Conservation (phyloP, 1,284 basidiomycete species). For the Blastosporella zonata region DNA sequence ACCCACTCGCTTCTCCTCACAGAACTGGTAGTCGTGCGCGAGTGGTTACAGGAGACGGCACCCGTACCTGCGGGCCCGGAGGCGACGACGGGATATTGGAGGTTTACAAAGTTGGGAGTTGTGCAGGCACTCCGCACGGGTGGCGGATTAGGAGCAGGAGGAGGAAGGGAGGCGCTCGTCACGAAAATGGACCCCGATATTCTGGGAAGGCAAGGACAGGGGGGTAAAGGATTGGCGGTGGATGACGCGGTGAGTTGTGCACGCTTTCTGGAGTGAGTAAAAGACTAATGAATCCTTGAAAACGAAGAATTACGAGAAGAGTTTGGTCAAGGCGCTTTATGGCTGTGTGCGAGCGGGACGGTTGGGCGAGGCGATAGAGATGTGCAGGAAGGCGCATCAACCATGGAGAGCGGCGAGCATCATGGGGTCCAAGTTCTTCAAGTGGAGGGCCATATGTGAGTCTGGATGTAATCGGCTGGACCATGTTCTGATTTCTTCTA, state of each 20-base stretch:
- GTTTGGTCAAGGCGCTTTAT: conserved; percentile 71
- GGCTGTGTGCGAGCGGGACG: conserved; percentile 79
- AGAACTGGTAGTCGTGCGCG: conserved; percentile 74
- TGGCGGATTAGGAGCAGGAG: conserved; percentile 12
- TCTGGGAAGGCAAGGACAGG: conserved; percentile 41
- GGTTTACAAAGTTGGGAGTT: conserved; percentile 74
- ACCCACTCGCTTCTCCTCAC: conserved; percentile 54
- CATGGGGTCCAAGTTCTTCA: conserved; percentile 73
- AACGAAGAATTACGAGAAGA: conserved; percentile 72
- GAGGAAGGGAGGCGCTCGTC: conserved; percentile 51
- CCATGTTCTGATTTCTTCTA: neutral
- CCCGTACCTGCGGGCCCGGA: conserved; percentile 58
- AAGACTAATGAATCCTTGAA: neutral
- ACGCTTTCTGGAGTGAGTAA: neutral
- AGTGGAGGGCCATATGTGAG: conserved; percentile 68
- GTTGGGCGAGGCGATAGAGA: conserved; percentile 78
- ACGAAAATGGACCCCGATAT: conserved; percentile 77
- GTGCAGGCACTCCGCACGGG: conserved; percentile 64
- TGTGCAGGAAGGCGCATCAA: conserved; percentile 83
- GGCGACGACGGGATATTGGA: conserved; percentile 76
- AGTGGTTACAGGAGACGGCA: conserved; percentile 79
- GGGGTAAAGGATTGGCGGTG: conserved; percentile 54
- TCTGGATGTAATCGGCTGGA: conserved; percentile 9
- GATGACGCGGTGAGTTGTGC: conserved; percentile 64
- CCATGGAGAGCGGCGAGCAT: conserved; percentile 91